Evolutionary conservation across 805 yeast species (phyloP).

Genomic region (Yarrowia deformans): DNA sequence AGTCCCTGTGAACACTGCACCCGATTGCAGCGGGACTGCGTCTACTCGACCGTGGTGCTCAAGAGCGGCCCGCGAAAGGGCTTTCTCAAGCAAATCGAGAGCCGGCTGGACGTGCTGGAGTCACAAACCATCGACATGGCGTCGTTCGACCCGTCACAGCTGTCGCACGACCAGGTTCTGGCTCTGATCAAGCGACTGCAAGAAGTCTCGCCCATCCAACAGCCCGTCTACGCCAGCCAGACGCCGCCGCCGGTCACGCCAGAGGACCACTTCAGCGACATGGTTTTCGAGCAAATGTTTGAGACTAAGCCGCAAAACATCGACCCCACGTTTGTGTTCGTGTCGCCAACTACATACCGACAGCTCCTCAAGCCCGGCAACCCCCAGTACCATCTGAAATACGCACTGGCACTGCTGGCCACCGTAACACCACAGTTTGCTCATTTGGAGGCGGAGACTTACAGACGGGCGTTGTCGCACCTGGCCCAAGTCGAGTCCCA

Average conservation of each 20-base stretch:
- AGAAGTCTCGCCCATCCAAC: slow-evolving; percentile 6
- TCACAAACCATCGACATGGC: slow-evolving; percentile 12
- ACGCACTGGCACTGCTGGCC: slow-evolving; percentile 23
- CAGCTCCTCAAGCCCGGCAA: slow-evolving; percentile 16
- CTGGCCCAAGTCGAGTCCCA: slow-evolving; percentile 19
- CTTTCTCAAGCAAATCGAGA: slow-evolving; percentile 27
- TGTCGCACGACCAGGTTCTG: slow-evolving; percentile 21
- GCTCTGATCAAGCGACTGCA: slow-evolving; percentile 20
- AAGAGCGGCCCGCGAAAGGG: slow-evolving; percentile 27
- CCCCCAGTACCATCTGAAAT: slow-evolving; percentile 21
- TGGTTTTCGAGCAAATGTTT: slow-evolving; percentile 5
- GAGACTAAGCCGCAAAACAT: slow-evolving; percentile 18
- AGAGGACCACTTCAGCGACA: slow-evolving; percentile 20
- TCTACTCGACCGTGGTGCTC: slow-evolving; percentile 31
- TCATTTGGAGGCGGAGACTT: slow-evolving; percentile 10
- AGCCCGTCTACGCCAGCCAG: slow-evolving; percentile 8
- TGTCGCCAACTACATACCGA: slow-evolving; percentile 1
- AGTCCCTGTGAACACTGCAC: slow-evolving; percentile 33
- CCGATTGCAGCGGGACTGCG: slow-evolving; percentile 20
- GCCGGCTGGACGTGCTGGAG: slow-evolving; percentile 27
- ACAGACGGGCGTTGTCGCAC: slow-evolving; percentile 3
- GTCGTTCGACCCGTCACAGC: slow-evolving; percentile 8
- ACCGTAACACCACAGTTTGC: slow-evolving; percentile 9
- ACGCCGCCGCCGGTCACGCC: slow-evolving; percentile 15
- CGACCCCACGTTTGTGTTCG: slow-evolving; percentile 30